Conservation (phyloP, 176 grass and related monocot genomes). For the Rhynchospora tenuis region DNA sequence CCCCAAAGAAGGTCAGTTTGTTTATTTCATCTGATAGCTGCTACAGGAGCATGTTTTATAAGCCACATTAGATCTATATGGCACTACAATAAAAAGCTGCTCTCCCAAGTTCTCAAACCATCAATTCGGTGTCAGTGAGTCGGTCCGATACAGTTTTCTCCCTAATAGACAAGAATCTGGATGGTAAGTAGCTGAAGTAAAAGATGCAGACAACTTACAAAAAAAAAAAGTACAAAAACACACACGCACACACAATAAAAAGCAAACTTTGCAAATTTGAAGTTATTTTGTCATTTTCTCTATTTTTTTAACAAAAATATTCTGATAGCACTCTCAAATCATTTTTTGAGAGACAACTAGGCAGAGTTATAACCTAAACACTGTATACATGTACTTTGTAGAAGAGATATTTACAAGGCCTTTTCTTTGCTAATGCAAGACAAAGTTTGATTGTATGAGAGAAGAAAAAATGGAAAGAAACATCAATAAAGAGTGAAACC, state of each 20-base stretch:
- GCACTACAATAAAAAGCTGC: not conserved
- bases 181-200: not conserved
- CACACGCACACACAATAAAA: not conserved
- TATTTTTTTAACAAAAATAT: not conserved
- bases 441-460: constrained; percentile 1
- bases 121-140: not conserved
- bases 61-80: not conserved
- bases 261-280: not conserved
- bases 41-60: not conserved
- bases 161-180: not conserved
- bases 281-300: not conserved
- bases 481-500: not conserved
- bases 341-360: not conserved
- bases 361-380: not conserved
- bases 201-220: not conserved
- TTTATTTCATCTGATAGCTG: not conserved
- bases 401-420: constrained; percentile 1
- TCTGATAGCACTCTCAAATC: not conserved
- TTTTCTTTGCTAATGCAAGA: not conserved
- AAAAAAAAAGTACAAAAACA: not conserved
- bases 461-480: not conserved
- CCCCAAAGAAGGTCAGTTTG: not conserved
- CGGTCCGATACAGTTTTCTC: not conserved
- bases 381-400: not conserved
- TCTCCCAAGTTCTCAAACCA: not conserved